Evolutionary conservation across 352 stramenopile species (phyloP), one percentile per base, ranked within the genome.

Genomic region (Aphanomyces stellatus): DNA sequence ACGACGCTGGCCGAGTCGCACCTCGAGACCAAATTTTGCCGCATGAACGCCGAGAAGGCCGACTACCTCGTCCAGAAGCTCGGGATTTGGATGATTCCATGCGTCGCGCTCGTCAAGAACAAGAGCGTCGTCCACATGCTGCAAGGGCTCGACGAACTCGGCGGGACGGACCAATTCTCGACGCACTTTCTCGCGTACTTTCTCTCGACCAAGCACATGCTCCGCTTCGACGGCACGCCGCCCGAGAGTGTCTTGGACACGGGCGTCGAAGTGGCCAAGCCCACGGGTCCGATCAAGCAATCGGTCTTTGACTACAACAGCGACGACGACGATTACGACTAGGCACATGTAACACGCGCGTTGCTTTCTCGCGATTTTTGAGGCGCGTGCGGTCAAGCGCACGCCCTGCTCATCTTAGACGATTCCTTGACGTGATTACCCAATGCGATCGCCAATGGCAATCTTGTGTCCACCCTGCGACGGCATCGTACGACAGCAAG

Each of bases 21-120:
- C 79, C 59, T 97, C 6, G 96, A 99, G 76, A 98, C 96, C 30
- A 85, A 85, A 62, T 98, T 99, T 74, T 76, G 94, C 42, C 96
- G 95, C 69, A 96, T 99, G 63, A 96, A 99, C 74, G 96, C 97
- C 10, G 96, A 98, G 73, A 97, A 98, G 66, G 88, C 86, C 62
- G 93, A 96, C 71, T 99, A 96, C 73, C 77, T 99, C n/a, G 93
- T 98, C 42, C 84, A 99, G 55, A 96, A 97, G 62, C 73, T 99
- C 24, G 93, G 94, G 0, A 82, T 99, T 65, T 94, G 95, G 74
- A 95, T 98, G 76, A 98, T 99, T 71, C 96, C 96, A 33, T 98
- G 93, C 34, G 84, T 99, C 24, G 86, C 97, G 19, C 82, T 99
- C 7, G 82, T 98, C 24, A 96, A 96, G 71, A 87, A 98, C 71